Base-by-base conservation (phyloP, 352 stramenopile species). In the Globisporangium ultimum region DNA sequence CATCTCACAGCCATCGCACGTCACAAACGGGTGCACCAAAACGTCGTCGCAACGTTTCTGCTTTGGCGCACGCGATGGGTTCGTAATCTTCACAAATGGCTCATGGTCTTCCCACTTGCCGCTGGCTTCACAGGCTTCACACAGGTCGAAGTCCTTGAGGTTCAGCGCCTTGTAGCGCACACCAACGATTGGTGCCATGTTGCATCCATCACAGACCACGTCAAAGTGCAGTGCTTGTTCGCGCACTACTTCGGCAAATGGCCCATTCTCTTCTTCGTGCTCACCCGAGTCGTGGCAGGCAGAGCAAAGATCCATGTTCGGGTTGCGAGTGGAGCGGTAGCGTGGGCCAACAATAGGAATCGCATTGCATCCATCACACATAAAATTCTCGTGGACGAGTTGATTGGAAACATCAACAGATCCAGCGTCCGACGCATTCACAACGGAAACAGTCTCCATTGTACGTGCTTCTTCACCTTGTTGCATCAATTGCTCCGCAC, bases 131-230 rank as follows among this genome's bases (percentile, higher is more conserved):
- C 86, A 95, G 10, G 48, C 63, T 55, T 80, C 70, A 57, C 84
- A 95, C 42, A 96, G 49, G 46, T 96, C 86, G 60, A 95, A 95
- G 63, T 95, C 68, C 2, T 68, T 48, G 8, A 74, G 67, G 28
- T 88, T 71, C n/a, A 85, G 55, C 18, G 79, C 88, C 73, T 95
- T 95, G 81, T 88, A 96, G 47, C 83, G 86, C 6, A 78, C 65
- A 15, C 84, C 84, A 32, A 81, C 48, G 3, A 93, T 60, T 7
- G 81, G 80, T 2, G 28, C 55, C 71, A 79, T 77, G 20, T 84
- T 59, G 57, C 84, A 89, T 18, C 79, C 74, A 48, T 87, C 64
- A n/a, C 79, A 89, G 17, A 73, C 55, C 3, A 89, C 49, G 10
- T 56, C 66, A 7, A 73, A 48, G 47, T 89, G 79, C 15, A 79